phyloP scores from a whole-genome alignment of 148 eudicot genomes.

The Oxyria digyna region DNA sequence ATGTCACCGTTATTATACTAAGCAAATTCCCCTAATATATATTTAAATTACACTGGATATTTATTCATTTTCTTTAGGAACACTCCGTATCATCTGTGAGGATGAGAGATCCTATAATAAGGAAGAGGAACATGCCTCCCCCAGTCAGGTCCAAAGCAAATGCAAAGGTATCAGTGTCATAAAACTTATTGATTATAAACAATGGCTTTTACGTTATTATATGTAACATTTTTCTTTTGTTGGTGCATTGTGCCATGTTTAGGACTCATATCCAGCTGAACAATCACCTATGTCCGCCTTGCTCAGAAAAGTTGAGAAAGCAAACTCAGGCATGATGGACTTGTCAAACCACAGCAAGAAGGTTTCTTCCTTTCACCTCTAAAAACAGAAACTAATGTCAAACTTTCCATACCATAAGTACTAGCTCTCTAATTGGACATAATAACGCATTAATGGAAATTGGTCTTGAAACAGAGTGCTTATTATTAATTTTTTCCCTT shows the following conservation, averaged over 20 bases:
- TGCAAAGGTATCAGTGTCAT: slow-evolving; percentile 17
- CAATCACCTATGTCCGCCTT: slow-evolving; percentile 63
- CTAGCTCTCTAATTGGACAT: neutral
- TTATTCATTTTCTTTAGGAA: slow-evolving; percentile 27
- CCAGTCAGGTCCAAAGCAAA: slow-evolving; percentile 21
- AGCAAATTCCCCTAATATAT: neutral
- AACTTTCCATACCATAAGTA: neutral
- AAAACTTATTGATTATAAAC: neutral
- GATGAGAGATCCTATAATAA: slow-evolving; percentile 30
- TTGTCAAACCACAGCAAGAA: slow-evolving; percentile 80
- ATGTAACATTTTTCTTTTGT: neutral
- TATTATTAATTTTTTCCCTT: neutral
- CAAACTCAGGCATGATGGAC: slow-evolving; percentile 41
- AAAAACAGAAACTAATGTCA: neutral
- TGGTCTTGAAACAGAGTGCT: too few species aligned
- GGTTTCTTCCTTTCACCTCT: slow-evolving; percentile 26
- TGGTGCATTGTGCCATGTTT: slow-evolving; percentile 8
- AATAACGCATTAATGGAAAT: neutral
- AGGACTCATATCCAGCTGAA: slow-evolving; percentile 39
- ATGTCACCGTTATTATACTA: neutral
- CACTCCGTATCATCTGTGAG: slow-evolving; percentile 38
- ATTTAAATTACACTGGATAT: neutral
- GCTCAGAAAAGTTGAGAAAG: slow-evolving; percentile 61
- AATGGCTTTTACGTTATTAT: neutral
- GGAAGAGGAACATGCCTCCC: slow-evolving; percentile 27